Evolutionary conservation across 2,329 filamentous ascomycete genomes (phyloP).

Genomic region (Fusarium cyanostomum): DNA sequence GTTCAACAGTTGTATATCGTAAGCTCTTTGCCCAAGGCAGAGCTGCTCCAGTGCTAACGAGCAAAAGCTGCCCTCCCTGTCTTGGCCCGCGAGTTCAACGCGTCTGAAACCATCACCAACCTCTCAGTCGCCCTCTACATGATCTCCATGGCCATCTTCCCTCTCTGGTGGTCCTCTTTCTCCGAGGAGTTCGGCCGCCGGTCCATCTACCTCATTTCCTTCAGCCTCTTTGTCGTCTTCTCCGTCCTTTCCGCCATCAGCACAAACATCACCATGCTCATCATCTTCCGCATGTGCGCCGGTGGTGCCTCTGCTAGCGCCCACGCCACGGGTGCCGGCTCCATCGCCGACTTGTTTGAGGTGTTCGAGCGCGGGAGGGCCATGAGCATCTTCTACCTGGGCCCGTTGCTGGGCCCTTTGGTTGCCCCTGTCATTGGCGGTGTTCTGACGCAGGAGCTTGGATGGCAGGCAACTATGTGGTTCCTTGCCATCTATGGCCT

Average conservation of each 20-base stretch:
- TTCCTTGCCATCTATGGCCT: conserved; percentile 77
- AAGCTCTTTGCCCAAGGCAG: conserved; percentile 47
- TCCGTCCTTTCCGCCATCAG: conserved; percentile 75
- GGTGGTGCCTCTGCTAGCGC: conserved; percentile 83
- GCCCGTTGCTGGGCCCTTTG: conserved; percentile 78
- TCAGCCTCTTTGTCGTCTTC: conserved; percentile 76
- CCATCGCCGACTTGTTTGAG: conserved; percentile 85
- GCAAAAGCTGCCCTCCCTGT: conserved; percentile 71
- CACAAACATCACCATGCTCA: conserved; percentile 77
- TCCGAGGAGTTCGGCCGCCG: conserved; percentile 78
- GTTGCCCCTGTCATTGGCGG: conserved; percentile 82
- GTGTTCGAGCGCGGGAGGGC: conserved; percentile 75
- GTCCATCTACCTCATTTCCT: conserved; percentile 81
- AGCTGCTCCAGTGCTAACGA: conserved; percentile 5
- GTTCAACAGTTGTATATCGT: conserved; percentile 86
- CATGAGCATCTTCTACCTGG: conserved; percentile 87
- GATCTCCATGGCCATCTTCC: conserved; percentile 84
- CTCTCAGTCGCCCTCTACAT: conserved; percentile 82
- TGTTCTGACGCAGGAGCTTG: conserved; percentile 71
- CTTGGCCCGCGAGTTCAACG: conserved; percentile 69
- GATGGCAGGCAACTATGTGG: conserved; percentile 83
- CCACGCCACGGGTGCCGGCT: conserved; percentile 84
- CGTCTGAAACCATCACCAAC: conserved; percentile 74
- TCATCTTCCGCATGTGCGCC: conserved; percentile 76
- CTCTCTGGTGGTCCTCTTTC: conserved; percentile 87